Evolutionary conservation across 2,329 filamentous ascomycete genomes (phyloP).

Genomic region (Fusarium subtropicale): DNA sequence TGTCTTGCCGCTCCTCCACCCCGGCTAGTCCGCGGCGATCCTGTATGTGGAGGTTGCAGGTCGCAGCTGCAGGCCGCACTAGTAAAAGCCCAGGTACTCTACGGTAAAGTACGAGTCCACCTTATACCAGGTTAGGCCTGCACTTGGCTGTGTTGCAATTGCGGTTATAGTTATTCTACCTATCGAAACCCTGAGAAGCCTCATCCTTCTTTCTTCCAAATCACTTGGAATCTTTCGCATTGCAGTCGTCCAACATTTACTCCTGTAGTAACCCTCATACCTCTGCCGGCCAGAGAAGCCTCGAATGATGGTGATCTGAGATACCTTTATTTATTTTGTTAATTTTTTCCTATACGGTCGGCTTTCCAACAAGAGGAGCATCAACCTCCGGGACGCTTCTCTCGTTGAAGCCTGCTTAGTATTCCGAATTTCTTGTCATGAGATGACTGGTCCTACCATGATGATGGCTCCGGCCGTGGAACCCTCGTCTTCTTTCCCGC

Average conservation of each 20-base stretch:
- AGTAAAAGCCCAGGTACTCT: conserved; percentile 39
- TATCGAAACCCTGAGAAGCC: conserved; percentile 37
- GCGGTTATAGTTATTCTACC: conserved; percentile 19
- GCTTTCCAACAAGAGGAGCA: conserved; percentile 40
- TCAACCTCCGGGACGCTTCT: conserved; percentile 31
- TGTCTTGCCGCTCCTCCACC: conserved; percentile 34
- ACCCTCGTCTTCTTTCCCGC: conserved; percentile 48
- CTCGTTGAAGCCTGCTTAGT: conserved; percentile 36
- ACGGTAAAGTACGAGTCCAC: conserved; percentile 30
- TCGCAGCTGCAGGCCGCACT: conserved; percentile 30
- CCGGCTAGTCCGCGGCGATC: conserved; percentile 46
- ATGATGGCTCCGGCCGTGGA: conserved; percentile 56
- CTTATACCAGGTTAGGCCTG: conserved; percentile 16
- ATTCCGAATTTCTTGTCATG: conserved; percentile 47
- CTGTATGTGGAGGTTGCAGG: conserved; percentile 43
- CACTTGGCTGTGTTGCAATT: conserved; percentile 9
- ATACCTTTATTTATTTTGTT: conserved; percentile 30
- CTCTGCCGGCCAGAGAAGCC: conserved; percentile 48
- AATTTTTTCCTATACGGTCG: conserved; percentile 41
- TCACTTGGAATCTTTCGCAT: conserved; percentile 23
- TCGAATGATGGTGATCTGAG: conserved; percentile 48
- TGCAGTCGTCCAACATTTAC: conserved; percentile 12
- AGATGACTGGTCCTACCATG: conserved; percentile 52
- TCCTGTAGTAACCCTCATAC: conserved; percentile 15
- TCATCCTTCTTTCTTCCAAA: conserved; percentile 34